phyloP scores from a whole-genome alignment of 106 monocot genomes.

The Phalaenopsis equestris region DNA sequence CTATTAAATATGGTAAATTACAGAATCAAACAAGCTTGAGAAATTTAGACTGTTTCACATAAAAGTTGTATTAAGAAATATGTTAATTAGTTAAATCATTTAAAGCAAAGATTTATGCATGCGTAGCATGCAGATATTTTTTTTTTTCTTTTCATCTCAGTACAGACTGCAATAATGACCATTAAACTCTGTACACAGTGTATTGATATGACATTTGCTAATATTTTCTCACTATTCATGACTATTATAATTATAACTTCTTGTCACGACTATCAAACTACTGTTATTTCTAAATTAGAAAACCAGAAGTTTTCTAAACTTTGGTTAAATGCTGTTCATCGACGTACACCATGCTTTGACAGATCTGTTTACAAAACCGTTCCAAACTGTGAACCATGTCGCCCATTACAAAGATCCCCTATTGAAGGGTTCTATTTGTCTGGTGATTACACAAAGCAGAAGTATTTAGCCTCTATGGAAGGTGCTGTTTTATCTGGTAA shows the following conservation, averaged over 20 bases:
- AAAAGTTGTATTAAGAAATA: too few relatives aligned
- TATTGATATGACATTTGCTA: neutral
- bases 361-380: conserved; percentile 98
- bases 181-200: neutral
- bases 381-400: conserved; percentile 85
- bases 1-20: too few relatives aligned
- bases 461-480: conserved; percentile 98
- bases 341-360: neutral
- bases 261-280: neutral
- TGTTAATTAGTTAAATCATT: too few relatives aligned
- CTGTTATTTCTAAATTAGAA: neutral
- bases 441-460: conserved; percentile 97
- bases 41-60: too few relatives aligned
- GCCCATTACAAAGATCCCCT: conserved; percentile 89
- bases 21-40: too few relatives aligned
- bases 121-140: neutral
- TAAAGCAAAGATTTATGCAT: neutral
- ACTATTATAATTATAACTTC: neutral
- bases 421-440: conserved; percentile 91
- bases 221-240: neutral
- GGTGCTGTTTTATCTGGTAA: conserved; percentile 98
- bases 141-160: neutral
- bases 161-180: neutral
- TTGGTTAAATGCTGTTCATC: neutral
- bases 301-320: neutral